These are phyloP conservation scores for Aspergillus cristatus DNA, from an alignment of 495 filamentous ascomycete species.

Conservation along the genomic window DNA sequence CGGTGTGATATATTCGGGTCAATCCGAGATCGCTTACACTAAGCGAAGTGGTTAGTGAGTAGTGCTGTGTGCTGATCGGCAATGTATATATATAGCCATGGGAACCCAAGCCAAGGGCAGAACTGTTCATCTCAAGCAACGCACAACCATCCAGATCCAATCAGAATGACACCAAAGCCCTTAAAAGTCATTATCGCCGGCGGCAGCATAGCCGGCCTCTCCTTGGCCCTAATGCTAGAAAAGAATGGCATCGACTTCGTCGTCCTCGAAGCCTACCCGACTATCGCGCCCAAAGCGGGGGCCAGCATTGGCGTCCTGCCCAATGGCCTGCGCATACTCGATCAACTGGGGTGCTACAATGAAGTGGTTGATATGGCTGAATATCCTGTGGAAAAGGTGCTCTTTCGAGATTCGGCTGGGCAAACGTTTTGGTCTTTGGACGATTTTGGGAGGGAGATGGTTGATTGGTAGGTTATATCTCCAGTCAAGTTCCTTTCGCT, in stretches of 20 bases:
- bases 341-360: conserved; percentile 26
- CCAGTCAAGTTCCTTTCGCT: background rate
- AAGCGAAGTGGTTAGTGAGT: too few relatives aligned
- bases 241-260: conserved; percentile 12
- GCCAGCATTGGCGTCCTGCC: conserved; percentile 13
- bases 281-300: conserved; percentile 9
- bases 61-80: too few relatives aligned
- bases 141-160: too few relatives aligned
- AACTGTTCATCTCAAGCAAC: too few relatives aligned
- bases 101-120: too few relatives aligned
- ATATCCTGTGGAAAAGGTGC: conserved; percentile 8
- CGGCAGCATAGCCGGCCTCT: conserved; percentile 42
- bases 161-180: background rate
- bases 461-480: conserved; percentile 4
- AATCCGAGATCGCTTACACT: too few relatives aligned
- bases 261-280: conserved; percentile 10
- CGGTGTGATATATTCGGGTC: too few relatives aligned
- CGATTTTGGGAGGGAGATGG: conserved; percentile 1
- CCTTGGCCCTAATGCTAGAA: conserved; percentile 11
- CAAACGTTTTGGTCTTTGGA: conserved; percentile 4
- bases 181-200: conserved; percentile 24
- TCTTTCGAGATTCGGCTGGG: conserved; percentile 11
- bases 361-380: conserved; percentile 7
- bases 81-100: too few relatives aligned
- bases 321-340: conserved; percentile 15